A percentile compares a stretch with the other conserved stretches of the same genome.
These are phyloP conservation scores for Debaryomycetaceae sp. DNA, from an alignment of 1,139 yeast genomes.

Conservation along the genomic window DNA sequence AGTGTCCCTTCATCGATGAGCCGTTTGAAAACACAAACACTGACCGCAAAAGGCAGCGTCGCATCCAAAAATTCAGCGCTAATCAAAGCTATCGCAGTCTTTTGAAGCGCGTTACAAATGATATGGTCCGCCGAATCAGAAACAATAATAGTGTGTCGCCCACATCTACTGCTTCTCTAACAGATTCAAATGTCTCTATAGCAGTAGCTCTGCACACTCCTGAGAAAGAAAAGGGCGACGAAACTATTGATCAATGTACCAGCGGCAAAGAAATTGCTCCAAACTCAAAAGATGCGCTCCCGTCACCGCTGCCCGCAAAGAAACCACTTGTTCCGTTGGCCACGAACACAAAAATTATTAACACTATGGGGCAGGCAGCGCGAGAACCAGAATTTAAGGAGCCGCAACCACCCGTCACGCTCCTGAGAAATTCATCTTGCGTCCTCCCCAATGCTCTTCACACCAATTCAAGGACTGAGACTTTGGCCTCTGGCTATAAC, in stretches of 20 bases:
- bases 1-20: constrained; percentile 62
- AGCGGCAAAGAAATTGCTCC: constrained; percentile 4
- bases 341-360: too few relatives aligned
- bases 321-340: too few relatives aligned
- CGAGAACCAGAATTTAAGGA: constrained; percentile 2
- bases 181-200: constrained; percentile 9
- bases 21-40: constrained; percentile 20
- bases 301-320: background rate
- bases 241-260: constrained; percentile 9
- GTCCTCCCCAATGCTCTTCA: constrained; percentile 11
- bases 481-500: constrained; percentile 72
- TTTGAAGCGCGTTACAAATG: constrained; percentile 24
- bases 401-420: constrained; percentile 4
- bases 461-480: constrained; percentile 40
- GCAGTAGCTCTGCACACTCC: too few relatives aligned
- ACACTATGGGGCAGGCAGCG: too few relatives aligned
- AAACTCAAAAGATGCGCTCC: background rate
- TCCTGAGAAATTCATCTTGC: constrained; percentile 18
- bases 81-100: constrained; percentile 29
- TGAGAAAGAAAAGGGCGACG: constrained; percentile 10
- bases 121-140: constrained; percentile 18
- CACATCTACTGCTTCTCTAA: background rate
- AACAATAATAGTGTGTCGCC: constrained; percentile 3
- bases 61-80: constrained; percentile 31
- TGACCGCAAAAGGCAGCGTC: constrained; percentile 26